Conservation (phyloP, 768 basidiomycete genomes). For the Mycena sanguinolenta region DNA sequence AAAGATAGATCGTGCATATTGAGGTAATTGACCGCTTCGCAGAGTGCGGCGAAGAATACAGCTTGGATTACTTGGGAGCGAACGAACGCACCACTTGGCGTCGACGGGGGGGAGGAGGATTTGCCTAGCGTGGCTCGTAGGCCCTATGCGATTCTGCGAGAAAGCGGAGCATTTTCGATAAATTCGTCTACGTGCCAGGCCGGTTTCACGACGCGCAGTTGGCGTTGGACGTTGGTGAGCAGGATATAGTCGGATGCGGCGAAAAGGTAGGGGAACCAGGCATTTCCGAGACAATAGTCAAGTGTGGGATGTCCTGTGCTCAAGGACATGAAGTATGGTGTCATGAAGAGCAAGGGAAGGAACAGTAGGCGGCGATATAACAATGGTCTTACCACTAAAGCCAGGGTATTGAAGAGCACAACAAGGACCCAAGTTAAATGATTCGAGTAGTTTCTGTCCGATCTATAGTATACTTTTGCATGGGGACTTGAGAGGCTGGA, state of each 20-base stretch:
- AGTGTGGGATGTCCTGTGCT: constrained; percentile 11
- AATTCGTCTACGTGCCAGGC: constrained; percentile 18
- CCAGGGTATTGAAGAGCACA: constrained; percentile 14
- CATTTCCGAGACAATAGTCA: constrained; percentile 15
- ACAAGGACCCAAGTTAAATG: constrained; percentile 10
- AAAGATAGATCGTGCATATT: constrained; percentile 12
- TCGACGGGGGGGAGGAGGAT: constrained; percentile 20
- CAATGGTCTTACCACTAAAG: constrained; percentile 27
- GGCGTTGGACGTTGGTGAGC: constrained; percentile 31
- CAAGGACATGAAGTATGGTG: constrained; percentile 16
- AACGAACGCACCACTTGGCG: constrained; percentile 26
- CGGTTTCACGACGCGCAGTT: constrained; percentile 24
- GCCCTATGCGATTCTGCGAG: constrained; percentile 22
- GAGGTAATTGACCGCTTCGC: constrained; percentile 10
- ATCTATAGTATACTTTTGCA: constrained; percentile 6
- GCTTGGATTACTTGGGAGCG: constrained; percentile 11
- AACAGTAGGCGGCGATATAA: constrained; percentile 30
- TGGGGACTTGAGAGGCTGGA: neutral
- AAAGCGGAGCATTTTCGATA: constrained; percentile 19
- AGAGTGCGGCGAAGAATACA: neutral
- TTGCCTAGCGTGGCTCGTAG: constrained; percentile 25
- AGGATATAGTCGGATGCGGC: constrained; percentile 26
- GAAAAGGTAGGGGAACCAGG: constrained; percentile 23
- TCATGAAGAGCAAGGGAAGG: constrained; percentile 24
- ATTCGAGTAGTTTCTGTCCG: neutral